phyloP scores from a whole-genome alignment of 1,284 basidiomycete species.

The Trichosporon inkin region DNA sequence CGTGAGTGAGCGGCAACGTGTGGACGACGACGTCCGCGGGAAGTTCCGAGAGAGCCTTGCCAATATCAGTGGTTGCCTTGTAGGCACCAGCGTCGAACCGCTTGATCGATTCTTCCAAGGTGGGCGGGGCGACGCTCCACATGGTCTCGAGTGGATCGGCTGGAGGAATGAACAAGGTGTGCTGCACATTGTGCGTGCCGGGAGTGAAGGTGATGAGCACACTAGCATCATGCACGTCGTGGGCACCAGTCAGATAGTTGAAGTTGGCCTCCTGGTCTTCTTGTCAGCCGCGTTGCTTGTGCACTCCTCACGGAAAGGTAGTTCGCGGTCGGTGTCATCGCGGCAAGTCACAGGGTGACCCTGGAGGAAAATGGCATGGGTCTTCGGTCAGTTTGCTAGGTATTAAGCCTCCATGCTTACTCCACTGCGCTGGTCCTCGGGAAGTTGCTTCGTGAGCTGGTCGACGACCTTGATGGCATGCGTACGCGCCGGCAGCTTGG shows the following conservation, averaged over 20 bases:
- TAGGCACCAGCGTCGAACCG: slow-evolving; percentile 61
- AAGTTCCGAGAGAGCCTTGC: slow-evolving; percentile 17
- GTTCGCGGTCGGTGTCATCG: slow-evolving; percentile 84
- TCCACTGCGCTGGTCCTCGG: slow-evolving; percentile 26
- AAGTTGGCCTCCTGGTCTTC: slow-evolving; percentile 73
- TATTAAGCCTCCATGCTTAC: slow-evolving; percentile 20
- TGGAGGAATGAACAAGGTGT: slow-evolving; percentile 70
- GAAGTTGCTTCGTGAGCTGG: slow-evolving; percentile 36
- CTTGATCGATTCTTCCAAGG: slow-evolving; percentile 57
- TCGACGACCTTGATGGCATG: slow-evolving; percentile 43
- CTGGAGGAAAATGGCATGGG: slow-evolving; percentile 49
- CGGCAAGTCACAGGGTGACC: slow-evolving; percentile 58
- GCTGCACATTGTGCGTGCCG: slow-evolving; percentile 37
- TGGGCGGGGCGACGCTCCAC: slow-evolving; percentile 81
- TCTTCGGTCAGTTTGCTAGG: slow-evolving; percentile 16
- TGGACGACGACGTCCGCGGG: slow-evolving; percentile 30
- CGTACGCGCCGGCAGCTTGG: slow-evolving; percentile 39
- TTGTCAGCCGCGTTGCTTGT: neutral
- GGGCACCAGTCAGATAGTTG: slow-evolving; percentile 71
- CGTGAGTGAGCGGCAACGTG: slow-evolving; percentile 55
- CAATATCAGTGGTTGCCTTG: slow-evolving; percentile 55
- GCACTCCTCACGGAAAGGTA: slow-evolving; percentile 60
- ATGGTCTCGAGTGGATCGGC: slow-evolving; percentile 67
- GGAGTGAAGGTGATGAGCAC: slow-evolving; percentile 61
- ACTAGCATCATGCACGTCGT: slow-evolving; percentile 64